Base-by-base conservation (phyloP, 441 rosid species). In the Euphorbia celastroides region DNA sequence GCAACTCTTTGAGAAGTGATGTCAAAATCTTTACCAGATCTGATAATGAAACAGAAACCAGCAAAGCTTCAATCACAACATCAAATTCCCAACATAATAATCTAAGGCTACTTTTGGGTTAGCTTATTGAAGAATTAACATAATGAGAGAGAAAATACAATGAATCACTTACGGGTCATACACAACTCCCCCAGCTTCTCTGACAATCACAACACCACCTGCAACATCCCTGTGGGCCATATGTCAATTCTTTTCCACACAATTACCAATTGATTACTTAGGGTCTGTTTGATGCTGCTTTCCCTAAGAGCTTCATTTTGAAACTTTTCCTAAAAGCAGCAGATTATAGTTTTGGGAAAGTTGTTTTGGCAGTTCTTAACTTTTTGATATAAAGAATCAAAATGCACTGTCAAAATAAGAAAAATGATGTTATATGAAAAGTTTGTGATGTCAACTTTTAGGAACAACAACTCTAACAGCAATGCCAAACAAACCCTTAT, bases 131-230 rank as follows among this genome's bases (percentile, higher is more conserved):
- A 42, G 32, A 22, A n/a, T 26, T 19, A 38, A 62, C 7, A 25
- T 14, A 10, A 62, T 28, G 9, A 20, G 56, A 36, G 56, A 31
- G 64, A 32, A 6, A 16, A 58, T 51, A 26, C 52, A 66, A 64
- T 11, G 17, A 28, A 61, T 56, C 34, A 71, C 97, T 85, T 84
- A 94, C 99, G 97, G 99, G 74, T 94, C 97, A 77, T 77, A 94
- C 50, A 94, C 79, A 73, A 84, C 81, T 71, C 97, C 99, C 60
- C 98, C 98, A 51, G 99, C 97, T 86, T 89, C 99, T 69, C 74
- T 78, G 27, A 88, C 94, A 9, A 94, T 84, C 64, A 94, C 83
- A 67, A 75, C 82, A 26, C 99, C 99, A 65, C 81, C 99, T 48
- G 99, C 89, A 66, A 94, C 92, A 78, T 92, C 99, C 97, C 97